Evolutionary conservation across 2,329 filamentous ascomycete species (phyloP).

Genomic region (Alternaria longipes): DNA sequence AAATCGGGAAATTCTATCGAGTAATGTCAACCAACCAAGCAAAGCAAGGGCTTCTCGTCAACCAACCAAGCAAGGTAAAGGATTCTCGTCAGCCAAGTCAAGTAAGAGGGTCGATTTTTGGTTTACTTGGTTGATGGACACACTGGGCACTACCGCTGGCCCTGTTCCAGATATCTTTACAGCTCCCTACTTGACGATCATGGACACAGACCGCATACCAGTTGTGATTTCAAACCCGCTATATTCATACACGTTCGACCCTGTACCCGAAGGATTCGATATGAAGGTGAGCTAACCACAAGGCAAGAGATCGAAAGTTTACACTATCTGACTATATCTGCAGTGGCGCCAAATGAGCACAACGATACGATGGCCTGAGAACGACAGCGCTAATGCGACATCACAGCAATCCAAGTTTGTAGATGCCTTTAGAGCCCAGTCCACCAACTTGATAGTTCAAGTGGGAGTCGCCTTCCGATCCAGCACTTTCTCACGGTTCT

Average conservation of each 20-base stretch:
- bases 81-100: too few relatives aligned
- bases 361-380: conserved; percentile 46
- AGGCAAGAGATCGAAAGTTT: too few relatives aligned
- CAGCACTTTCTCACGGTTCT: conserved; percentile 47
- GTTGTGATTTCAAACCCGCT: conserved; percentile 41
- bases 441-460: conserved; percentile 51
- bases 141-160: conserved; percentile 27
- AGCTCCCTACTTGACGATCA: conserved; percentile 25
- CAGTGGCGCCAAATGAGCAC: conserved; percentile 37
- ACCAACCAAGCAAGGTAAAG: too few relatives aligned
- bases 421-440: conserved; percentile 22
- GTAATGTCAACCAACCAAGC: too few relatives aligned
- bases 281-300: conserved; percentile 23
- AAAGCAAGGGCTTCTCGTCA: too few relatives aligned
- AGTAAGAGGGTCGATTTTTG: too few relatives aligned
- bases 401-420: conserved; percentile 29
- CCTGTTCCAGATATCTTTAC: conserved; percentile 40
- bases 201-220: conserved; percentile 23
- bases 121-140: too few relatives aligned
- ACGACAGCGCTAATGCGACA: conserved; percentile 23
- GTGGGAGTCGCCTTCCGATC: conserved; percentile 16
- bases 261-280: conserved; percentile 35
- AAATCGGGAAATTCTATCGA: too few relatives aligned
- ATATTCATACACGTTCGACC: conserved; percentile 40
- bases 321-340: not conserved